A percentile compares a stretch with the other conserved stretches of the same genome.
phyloP scores from a whole-genome alignment of 208 protist genomes.

The Leishmania braziliensis region DNA sequence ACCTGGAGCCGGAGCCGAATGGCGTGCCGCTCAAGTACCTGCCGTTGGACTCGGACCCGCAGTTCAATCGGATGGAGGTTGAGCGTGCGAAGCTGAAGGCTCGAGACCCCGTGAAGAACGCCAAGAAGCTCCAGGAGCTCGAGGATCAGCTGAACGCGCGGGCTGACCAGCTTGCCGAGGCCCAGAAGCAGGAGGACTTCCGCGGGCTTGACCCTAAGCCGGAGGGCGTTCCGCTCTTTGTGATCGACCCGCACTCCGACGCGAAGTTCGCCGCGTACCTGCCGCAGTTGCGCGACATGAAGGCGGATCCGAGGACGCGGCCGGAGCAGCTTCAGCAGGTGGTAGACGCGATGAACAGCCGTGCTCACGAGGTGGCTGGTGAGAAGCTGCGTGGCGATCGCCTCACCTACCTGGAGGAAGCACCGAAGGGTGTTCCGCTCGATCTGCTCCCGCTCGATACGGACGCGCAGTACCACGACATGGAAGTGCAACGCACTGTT shows the following conservation, averaged over 20 bases:
- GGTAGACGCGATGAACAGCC: constrained; percentile 62
- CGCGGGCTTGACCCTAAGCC: constrained; percentile 56
- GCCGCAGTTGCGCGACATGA: constrained; percentile 51
- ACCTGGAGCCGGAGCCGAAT: constrained; percentile 54
- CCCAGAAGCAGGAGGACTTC: constrained; percentile 74
- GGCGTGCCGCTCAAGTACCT: constrained; percentile 63
- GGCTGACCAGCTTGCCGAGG: constrained; percentile 60
- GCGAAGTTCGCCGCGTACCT: constrained; percentile 47
- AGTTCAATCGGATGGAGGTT: constrained; percentile 70
- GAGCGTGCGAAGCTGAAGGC: constrained; percentile 73
- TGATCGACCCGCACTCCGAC: constrained; percentile 63
- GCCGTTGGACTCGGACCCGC: constrained; percentile 58
- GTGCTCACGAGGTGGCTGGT: constrained; percentile 63
- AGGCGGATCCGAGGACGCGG: constrained; percentile 44
- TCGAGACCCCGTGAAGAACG: constrained; percentile 50
- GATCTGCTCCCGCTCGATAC: constrained; percentile 64
- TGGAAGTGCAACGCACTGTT: constrained; percentile 67
- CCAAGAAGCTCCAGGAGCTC: constrained; percentile 59
- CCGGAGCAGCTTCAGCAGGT: constrained; percentile 41
- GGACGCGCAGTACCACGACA: constrained; percentile 54
- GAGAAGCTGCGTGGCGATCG: constrained; percentile 59
- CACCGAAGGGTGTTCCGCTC: constrained; percentile 66
- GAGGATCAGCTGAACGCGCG: constrained; percentile 72
- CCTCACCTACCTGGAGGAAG: constrained; percentile 48
- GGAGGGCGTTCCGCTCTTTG: constrained; percentile 56